phyloP scores from a whole-genome alignment of 768 basidiomycete species.

The Leucocoprinus leucothites region DNA sequence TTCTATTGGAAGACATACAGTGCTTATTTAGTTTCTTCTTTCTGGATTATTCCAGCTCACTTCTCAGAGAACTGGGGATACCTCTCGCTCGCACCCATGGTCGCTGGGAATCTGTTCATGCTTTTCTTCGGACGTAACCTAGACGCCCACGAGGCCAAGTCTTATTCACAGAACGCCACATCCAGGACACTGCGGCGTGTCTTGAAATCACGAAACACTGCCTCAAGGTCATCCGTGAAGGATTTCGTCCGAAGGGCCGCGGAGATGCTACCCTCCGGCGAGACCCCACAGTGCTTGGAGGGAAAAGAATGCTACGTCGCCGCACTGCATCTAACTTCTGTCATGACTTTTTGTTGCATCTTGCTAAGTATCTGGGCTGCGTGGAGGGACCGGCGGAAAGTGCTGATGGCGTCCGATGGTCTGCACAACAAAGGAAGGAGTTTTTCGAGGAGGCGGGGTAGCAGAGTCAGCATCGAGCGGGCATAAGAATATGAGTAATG shows the following conservation, averaged over 20 bases:
- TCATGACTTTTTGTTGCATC: conserved; percentile 43
- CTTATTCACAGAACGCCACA: not conserved
- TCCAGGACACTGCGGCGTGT: not conserved
- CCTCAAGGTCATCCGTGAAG: not conserved
- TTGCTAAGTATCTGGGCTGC: conserved; percentile 49
- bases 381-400: conserved; percentile 42
- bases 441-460: not conserved
- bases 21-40: conserved; percentile 18
- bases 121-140: conserved; percentile 78
- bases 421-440: not conserved
- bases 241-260: not conserved
- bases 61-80: conserved; percentile 89
- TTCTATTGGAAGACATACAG: not conserved
- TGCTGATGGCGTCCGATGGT: conserved; percentile 7
- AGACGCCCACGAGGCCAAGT: conserved; percentile 56
- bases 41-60: conserved; percentile 21
- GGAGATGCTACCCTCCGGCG: conserved; percentile 8
- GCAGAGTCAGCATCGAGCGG: not conserved
- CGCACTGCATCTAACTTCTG: conserved; percentile 51
- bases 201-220: not conserved
- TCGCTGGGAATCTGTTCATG: conserved; percentile 83
- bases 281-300: conserved; percentile 44
- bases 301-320: conserved; percentile 60
- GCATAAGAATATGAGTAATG: too few relatives aligned
- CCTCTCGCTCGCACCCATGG: conserved; percentile 67